Evolutionary conservation across 805 yeast genomes (phyloP).

Genomic region (Zygosaccharomyces gambellarensis): DNA sequence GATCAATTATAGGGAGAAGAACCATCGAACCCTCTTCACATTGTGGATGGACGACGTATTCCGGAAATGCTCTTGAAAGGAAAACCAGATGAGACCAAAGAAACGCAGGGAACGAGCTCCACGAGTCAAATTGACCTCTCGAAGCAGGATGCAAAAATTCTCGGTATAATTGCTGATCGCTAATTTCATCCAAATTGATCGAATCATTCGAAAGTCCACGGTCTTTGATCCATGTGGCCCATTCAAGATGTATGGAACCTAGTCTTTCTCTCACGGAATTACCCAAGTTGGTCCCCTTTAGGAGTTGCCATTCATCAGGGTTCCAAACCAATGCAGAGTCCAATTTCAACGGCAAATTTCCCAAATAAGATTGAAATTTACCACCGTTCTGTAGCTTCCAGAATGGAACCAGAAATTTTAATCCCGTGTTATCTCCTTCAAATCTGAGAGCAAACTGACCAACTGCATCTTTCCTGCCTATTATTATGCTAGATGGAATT

Average conservation of each 20-base stretch:
- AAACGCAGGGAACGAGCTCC: conserved; percentile 65
- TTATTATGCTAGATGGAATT: conserved; percentile 32
- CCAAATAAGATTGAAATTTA: conserved; percentile 43
- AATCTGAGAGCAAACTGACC: conserved; percentile 20
- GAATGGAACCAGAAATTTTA: conserved; percentile 40
- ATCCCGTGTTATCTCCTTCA: conserved; percentile 31
- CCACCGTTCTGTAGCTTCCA: conserved; percentile 35
- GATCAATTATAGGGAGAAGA: conserved; percentile 72
- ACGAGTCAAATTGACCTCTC: conserved; percentile 26
- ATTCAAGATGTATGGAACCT: conserved; percentile 52
- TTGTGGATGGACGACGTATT: conserved; percentile 36
- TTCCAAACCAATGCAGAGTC: conserved; percentile 62
- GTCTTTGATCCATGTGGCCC: conserved; percentile 36
- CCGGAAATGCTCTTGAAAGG: conserved; percentile 79
- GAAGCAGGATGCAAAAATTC: conserved; percentile 15
- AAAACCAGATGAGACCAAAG: conserved; percentile 71
- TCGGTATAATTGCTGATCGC: conserved; percentile 18
- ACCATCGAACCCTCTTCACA: conserved; percentile 48
- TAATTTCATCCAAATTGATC: conserved; percentile 10
- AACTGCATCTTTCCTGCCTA: conserved; percentile 25
- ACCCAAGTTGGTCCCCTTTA: conserved; percentile 65
- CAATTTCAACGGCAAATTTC: conserved; percentile 45
- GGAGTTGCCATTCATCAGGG: conserved; percentile 43
- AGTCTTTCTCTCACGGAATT: conserved; percentile 49
- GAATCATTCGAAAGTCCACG: background rate